These are phyloP conservation scores for Tephrocybe sp. DNA, from an alignment of 768 basidiomycete species.

Conservation along the genomic window DNA sequence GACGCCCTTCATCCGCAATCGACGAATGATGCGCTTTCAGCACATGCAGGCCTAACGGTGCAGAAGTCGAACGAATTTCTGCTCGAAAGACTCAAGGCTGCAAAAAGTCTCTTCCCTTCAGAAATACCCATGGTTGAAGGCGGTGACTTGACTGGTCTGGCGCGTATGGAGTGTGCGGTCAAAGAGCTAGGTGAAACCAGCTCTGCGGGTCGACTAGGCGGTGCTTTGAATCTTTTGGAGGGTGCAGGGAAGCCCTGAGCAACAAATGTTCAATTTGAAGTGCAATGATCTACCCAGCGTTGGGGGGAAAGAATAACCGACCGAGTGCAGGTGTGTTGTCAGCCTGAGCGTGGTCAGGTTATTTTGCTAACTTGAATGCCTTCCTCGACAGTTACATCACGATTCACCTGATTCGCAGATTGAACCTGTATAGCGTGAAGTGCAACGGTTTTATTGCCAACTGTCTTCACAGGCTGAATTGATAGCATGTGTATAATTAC, in stretches of 20 bases:
- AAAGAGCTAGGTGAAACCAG: constrained; percentile 25
- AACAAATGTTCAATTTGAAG: neutral
- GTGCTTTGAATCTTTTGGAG: constrained; percentile 46
- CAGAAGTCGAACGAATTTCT: constrained; percentile 48
- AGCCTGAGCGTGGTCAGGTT: too few relatives aligned
- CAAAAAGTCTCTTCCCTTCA: constrained; percentile 43
- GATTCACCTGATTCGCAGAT: too few relatives aligned
- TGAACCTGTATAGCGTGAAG: too few relatives aligned
- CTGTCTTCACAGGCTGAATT: too few relatives aligned
- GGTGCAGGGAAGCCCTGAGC: constrained; percentile 32
- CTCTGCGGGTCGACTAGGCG: constrained; percentile 24
- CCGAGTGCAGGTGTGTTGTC: too few relatives aligned
- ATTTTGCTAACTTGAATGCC: too few relatives aligned
- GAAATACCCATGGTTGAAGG: constrained; percentile 3
- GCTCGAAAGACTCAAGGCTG: constrained; percentile 49
- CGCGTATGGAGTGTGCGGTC: constrained; percentile 47
- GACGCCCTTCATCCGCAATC: constrained; percentile 25
- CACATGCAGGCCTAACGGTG: constrained; percentile 31
- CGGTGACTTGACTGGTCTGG: constrained; percentile 31
- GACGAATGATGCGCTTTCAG: neutral
- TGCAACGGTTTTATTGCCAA: too few relatives aligned
- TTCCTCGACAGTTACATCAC: too few relatives aligned
- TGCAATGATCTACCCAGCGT: too few relatives aligned
- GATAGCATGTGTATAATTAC: too few relatives aligned
- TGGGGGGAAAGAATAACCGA: too few relatives aligned